Base-by-base conservation (phyloP, 768 basidiomycete genomes). In the Hericium alpestre region DNA sequence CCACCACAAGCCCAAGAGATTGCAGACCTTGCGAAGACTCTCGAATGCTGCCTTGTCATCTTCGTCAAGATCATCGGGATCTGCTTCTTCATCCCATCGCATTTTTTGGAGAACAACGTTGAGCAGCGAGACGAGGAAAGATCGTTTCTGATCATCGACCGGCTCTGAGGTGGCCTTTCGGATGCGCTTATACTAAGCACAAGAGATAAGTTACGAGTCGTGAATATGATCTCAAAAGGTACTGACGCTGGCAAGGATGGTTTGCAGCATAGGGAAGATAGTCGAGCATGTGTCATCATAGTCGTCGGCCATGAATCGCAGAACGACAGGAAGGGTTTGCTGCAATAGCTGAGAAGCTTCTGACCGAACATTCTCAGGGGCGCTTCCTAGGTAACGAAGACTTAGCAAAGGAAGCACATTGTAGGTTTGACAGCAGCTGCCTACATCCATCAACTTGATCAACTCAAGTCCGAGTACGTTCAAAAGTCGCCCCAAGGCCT, bases 231-330 rank as follows among this genome's bases (percentile, higher is more conserved):
- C 16, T 15, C 49, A 51, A 51, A 13, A 15, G 38, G 32, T 18
- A 78, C 87, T 69, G 68, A 93, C 93, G 52, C 78, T 79, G 32
- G 78, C 74, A 40, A 99, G 79, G 56, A 96, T 73, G 20, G 80
- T 78, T 59, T 85, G 82, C 13, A 96, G 73, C 56, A 96, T 73
- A 3, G 90, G 84, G 65, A 93, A 90, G 41, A 97, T 78, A 7
- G 93, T 87, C 20, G 83, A 82, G 60, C 86, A 85, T 6, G 91
- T 93, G 64, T 95, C 93, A 59, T 94, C 90, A 61, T 90, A 90
- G 25, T 86, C 78, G 65, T 98, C 96, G 9, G 86, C 86, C 73
- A 98, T 76, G 74, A 97, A 93, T 15, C 82, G 85, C 11, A 99
- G 76, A 74, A 92, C 79, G 38, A 93, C 76, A 1, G 93, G 91